Percentiles rank a stretch among this genome's conserved stretches.
These are phyloP conservation scores for Collybia mongolica DNA, from an alignment of 768 basidiomycete species.

Conservation along the genomic window DNA sequence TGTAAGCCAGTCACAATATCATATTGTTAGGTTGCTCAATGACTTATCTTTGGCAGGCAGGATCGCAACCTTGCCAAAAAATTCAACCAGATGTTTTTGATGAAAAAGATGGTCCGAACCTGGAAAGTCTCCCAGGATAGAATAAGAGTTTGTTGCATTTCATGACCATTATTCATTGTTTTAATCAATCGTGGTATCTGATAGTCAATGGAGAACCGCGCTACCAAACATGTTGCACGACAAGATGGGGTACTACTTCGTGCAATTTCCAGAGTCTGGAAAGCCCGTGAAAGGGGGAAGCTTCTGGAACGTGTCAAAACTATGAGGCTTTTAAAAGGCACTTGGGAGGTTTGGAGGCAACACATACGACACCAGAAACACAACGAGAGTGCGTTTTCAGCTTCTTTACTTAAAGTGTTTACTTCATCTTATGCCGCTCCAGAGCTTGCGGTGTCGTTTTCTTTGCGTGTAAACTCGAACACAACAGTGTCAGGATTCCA, in stretches of 20 bases:
- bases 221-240: conserved; percentile 51
- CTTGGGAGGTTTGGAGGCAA: conserved; percentile 51
- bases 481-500: conserved; percentile 32
- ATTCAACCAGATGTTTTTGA: conserved; percentile 37
- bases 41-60: conserved; percentile 31
- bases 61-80: conserved; percentile 41
- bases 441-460: conserved; percentile 55
- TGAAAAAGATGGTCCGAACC: conserved; percentile 44
- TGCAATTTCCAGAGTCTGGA: conserved; percentile 65
- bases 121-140: conserved; percentile 58
- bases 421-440: conserved; percentile 5
- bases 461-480: conserved; percentile 40
- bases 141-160: conserved; percentile 42
- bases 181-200: not conserved
- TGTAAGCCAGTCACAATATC: conserved; percentile 16
- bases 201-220: conserved; percentile 57
- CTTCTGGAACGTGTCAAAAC: conserved; percentile 53
- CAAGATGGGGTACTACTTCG: conserved; percentile 59
- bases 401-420: not conserved
- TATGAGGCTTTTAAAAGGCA: conserved; percentile 40
- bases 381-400: conserved; percentile 42
- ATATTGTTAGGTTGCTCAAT: not conserved
- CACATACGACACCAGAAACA: conserved; percentile 36
- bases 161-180: not conserved
- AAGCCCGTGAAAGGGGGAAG: conserved; percentile 60